Conservation (phyloP, 106 monocot genomes). For the Platanthera guangdongensis region DNA sequence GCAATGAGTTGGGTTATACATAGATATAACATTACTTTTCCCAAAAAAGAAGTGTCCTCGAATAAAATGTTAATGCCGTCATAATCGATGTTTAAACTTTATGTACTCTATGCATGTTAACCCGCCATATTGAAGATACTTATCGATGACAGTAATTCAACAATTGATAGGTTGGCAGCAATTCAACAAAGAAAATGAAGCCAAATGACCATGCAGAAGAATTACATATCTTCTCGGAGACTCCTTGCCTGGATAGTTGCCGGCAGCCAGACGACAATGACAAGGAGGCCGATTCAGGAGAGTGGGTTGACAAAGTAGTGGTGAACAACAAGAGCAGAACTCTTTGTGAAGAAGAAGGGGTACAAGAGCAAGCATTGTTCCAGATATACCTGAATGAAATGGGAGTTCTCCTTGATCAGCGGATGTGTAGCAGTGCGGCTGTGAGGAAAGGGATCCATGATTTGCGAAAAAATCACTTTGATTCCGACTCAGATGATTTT, state of each 20-base stretch:
- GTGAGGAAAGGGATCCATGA: slow-evolving; percentile 17
- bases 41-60: no score
- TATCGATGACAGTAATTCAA: not conserved
- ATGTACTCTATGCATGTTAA: not conserved
- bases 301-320: slow-evolving; percentile 43
- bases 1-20: no score
- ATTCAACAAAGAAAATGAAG: slow-evolving; percentile 26
- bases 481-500: slow-evolving; percentile 50
- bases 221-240: slow-evolving; percentile 12
- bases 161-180: slow-evolving; percentile 18
- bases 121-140: not conserved
- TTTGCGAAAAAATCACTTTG: slow-evolving; percentile 10
- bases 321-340: slow-evolving; percentile 40
- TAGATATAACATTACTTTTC: no score
- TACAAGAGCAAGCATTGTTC: slow-evolving; percentile 19
- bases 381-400: slow-evolving; percentile 31
- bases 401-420: slow-evolving; percentile 20
- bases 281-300: slow-evolving; percentile 22
- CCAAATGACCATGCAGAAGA: slow-evolving; percentile 26
- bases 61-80: no score
- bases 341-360: slow-evolving; percentile 20
- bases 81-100: not conserved
- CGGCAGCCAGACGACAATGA: slow-evolving; percentile 5
- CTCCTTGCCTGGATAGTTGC: slow-evolving; percentile 31
- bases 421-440: slow-evolving; percentile 4